These are phyloP conservation scores for Penicillium sp. DNA, from an alignment of 2,329 filamentous ascomycete genomes.

Conservation along the genomic window DNA sequence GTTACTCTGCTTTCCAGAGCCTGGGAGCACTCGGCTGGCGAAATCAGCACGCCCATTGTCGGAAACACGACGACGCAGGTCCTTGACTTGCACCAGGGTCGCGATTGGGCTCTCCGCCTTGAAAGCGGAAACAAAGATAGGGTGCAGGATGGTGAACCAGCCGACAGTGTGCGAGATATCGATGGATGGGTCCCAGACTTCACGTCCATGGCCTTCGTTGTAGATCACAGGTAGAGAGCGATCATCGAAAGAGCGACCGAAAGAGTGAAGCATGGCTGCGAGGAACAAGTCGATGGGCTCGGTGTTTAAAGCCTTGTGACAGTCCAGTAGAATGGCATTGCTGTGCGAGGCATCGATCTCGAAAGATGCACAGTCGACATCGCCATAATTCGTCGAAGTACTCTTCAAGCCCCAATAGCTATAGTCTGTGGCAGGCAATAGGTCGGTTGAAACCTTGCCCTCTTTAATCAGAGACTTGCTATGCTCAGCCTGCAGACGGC, in stretches of 20 bases:
- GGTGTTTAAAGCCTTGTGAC: constrained; percentile 31
- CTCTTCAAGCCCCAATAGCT: constrained; percentile 35
- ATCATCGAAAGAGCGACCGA: constrained; percentile 42
- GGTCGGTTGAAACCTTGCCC: constrained; percentile 11
- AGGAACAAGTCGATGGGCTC: constrained; percentile 38
- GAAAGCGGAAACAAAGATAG: constrained; percentile 35
- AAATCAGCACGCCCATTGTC: constrained; percentile 41
- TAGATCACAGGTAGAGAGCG: constrained; percentile 42
- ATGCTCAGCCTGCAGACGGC: constrained; percentile 29
- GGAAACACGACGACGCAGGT: constrained; percentile 33
- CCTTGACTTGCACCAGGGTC: constrained; percentile 37
- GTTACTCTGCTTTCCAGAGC: constrained; percentile 29
- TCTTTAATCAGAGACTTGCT: constrained; percentile 14
- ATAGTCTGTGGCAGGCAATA: constrained; percentile 30
- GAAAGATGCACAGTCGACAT: constrained; percentile 34
- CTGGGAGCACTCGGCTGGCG: constrained; percentile 30
- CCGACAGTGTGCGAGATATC: constrained; percentile 50
- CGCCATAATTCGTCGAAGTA: constrained; percentile 32
- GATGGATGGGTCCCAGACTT: constrained; percentile 44
- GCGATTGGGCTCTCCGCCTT: constrained; percentile 27
- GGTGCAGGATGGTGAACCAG: constrained; percentile 51
- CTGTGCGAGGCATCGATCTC: constrained; percentile 30
- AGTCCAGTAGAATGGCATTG: constrained; percentile 28
- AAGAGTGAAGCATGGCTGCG: constrained; percentile 41
- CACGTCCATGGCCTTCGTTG: constrained; percentile 49